Evolutionary conservation across 306 rosid species (phyloP), one percentile per base, ranked within the genome.

Genomic region (Dalbergia cultrata): DNA sequence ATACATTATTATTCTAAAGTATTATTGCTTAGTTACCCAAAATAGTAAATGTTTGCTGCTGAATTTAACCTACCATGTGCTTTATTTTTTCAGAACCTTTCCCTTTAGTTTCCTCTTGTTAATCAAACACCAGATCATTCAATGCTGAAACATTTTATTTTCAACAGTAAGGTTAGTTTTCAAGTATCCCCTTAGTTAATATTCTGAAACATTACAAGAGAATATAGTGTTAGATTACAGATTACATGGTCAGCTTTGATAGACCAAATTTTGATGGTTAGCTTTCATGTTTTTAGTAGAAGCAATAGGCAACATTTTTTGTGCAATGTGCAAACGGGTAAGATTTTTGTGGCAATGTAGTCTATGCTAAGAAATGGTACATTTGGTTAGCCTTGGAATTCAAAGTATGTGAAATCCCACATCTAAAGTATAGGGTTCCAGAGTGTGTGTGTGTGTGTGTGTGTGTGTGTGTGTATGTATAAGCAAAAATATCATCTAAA

Each of bases 351-450:
- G 49, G 49, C 49, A 43, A 7, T 43, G 9, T 9, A 43, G 49
- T 43, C 49, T 43, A 43, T 43, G 13, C 49, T 9, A 43, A 1
- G 9, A 8, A 43, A 43, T 43, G 49, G 49, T 43, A 10, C 13
- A 43, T 43, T 43, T 43, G 49, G 9, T 7, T 9, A 43, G 49
- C 3, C 49, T 43, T 7, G 49, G 49, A 10, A 43, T 43, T 43
- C 49, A 9, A 43, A 43, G 13, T 43, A 43, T 43, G 49, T 43
- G 49, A 43, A 68, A 8, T 78, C 69, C 52, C 37, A 31, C 39
- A 44, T 71, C 61, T 44, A 31, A 44, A 68, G 60, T 58, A 78
- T 41, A 39, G 37, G 41, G 18, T 47, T 72, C 33, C 41, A 37
- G n/a, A n/a, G n/a, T n/a, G n/a, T n/a, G n/a, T n/a, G n/a, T n/a